A percentile compares a stretch with the other conserved stretches of the same genome.
Evolutionary conservation across 352 stramenopile genomes (phyloP).

Genomic region (Albugo laibachii): DNA sequence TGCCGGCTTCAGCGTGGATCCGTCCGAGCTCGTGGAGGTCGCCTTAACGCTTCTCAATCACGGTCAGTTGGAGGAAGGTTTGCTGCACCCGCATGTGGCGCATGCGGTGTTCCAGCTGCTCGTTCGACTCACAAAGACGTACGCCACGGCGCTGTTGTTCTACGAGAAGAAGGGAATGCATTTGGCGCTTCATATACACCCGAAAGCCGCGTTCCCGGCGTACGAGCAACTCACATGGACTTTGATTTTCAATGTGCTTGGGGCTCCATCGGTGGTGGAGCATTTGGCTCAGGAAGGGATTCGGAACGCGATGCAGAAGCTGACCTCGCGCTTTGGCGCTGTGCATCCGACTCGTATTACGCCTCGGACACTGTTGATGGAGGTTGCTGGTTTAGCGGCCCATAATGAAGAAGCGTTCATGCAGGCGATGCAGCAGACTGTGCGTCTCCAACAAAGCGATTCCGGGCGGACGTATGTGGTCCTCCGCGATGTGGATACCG

Average conservation of each 20-base stretch:
- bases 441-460: constrained; percentile 61
- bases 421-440: constrained; percentile 37
- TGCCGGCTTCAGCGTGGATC: too few species aligned
- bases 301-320: constrained; percentile 43
- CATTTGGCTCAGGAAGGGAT: constrained; percentile 79
- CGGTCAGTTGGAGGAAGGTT: too few species aligned
- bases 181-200: constrained; percentile 24
- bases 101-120: constrained; percentile 64
- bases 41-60: too few species aligned
- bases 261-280: constrained; percentile 69
- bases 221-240: constrained; percentile 57
- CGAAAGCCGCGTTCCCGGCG: constrained; percentile 24
- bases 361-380: constrained; percentile 55
- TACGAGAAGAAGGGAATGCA: constrained; percentile 30
- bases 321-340: constrained; percentile 44
- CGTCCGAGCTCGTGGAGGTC: too few species aligned
- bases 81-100: constrained; percentile 11
- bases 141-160: constrained; percentile 48
- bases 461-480: constrained; percentile 64
- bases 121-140: constrained; percentile 40
- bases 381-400: constrained; percentile 44
- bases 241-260: constrained; percentile 48
- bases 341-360: constrained; percentile 64
- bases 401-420: constrained; percentile 64
- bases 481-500: neutral